phyloP scores from a whole-genome alignment of 78 protist genomes.

The Dictyostelium intermedium region DNA sequence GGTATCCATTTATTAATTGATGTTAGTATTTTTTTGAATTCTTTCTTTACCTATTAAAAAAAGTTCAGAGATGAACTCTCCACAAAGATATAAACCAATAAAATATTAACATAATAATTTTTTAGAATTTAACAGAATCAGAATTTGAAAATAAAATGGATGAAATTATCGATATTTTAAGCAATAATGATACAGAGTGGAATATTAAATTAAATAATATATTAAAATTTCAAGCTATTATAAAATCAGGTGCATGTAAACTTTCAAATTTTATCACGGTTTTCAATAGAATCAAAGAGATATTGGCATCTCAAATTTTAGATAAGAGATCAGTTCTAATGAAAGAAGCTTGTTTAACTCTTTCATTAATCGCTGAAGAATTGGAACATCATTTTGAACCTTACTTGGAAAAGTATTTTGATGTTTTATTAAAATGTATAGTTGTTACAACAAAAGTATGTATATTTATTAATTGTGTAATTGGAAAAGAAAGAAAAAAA shows the following conservation, averaged over 20 bases:
- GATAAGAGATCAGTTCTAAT: constrained; percentile 53
- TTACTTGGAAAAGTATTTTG: constrained; percentile 24
- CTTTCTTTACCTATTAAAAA: not conserved
- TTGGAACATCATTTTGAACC: constrained; percentile 34
- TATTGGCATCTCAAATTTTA: not conserved
- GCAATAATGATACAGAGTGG: constrained; percentile 15
- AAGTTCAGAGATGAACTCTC: too few relatives aligned
- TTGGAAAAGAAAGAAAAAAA: too few relatives aligned
- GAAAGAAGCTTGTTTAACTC: constrained; percentile 42
- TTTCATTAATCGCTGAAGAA: not conserved
- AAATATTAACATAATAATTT: not conserved
- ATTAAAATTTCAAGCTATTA: constrained; percentile 26
- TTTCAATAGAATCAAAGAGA: constrained; percentile 14
- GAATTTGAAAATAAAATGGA: not conserved
- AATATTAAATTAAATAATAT: constrained; percentile 33
- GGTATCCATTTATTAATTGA: not conserved
- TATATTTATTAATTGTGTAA: not conserved
- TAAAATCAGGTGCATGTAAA: constrained; percentile 14
- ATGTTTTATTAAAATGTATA: constrained; percentile 28
- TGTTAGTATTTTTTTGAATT: not conserved
- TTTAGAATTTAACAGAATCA: constrained; percentile 9
- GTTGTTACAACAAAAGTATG: constrained; percentile 36
- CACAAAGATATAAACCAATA: too few relatives aligned
- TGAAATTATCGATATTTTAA: constrained; percentile 8
- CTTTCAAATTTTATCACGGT: not conserved